These are phyloP conservation scores for Vitis hybrid DNA, from an alignment of 177 flowering plant genomes.

Conservation along the genomic window DNA sequence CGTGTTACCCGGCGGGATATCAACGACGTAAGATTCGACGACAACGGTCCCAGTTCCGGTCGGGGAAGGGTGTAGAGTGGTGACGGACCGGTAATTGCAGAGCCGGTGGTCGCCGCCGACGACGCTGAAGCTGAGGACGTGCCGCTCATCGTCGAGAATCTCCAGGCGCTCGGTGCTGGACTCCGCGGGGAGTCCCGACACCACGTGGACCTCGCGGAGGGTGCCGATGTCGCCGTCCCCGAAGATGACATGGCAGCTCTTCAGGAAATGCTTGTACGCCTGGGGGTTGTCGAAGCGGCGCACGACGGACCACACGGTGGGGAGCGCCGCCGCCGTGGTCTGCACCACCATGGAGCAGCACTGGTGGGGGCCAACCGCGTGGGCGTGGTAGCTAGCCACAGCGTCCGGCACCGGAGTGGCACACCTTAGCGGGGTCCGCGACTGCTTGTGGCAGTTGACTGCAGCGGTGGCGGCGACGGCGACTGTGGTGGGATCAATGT, in stretches of 20 bases:
- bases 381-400: constrained; percentile 49
- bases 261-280: constrained; percentile 79
- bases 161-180: constrained; percentile 79
- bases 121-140: constrained; percentile 73
- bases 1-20: constrained; percentile 54
- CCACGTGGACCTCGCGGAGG: constrained; percentile 67
- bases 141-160: constrained; percentile 79
- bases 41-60: constrained; percentile 44
- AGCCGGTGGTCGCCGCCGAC: constrained; percentile 87
- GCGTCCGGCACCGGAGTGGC: constrained; percentile 32
- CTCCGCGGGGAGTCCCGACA: constrained; percentile 81
- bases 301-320: constrained; percentile 75
- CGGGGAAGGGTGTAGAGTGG: constrained; percentile 49
- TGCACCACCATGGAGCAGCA: constrained; percentile 71
- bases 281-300: constrained; percentile 87
- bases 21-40: constrained; percentile 61
- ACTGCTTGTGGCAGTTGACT: constrained; percentile 16
- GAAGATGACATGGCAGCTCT: constrained; percentile 70
- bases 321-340: constrained; percentile 56
- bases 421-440: constrained; percentile 7
- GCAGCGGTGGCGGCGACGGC: constrained; percentile 13
- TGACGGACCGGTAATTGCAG: constrained; percentile 52
- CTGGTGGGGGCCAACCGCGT: constrained; percentile 60
- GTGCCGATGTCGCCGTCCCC: constrained; percentile 73
- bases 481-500: constrained; percentile 13